Evolutionary conservation across 208 protist species (phyloP).

Genomic region (Blastocrithidia nonstop): DNA sequence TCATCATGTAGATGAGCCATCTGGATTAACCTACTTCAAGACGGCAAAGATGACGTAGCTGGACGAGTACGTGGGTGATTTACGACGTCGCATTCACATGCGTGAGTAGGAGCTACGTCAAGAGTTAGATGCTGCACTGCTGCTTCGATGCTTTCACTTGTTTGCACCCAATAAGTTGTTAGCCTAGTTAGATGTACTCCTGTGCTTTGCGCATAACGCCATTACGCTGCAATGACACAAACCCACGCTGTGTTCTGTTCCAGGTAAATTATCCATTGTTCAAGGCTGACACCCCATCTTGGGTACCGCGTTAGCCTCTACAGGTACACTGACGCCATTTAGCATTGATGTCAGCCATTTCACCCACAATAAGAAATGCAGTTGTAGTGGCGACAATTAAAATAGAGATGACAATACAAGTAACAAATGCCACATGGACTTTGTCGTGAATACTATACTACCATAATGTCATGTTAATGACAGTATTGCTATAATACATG

Average conservation of each 20-base stretch:
- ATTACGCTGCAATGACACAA: slow-evolving; percentile 48
- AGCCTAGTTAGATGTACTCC: slow-evolving; percentile 64
- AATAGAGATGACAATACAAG: too few species aligned
- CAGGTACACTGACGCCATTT: too few species aligned
- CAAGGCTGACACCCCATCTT: slow-evolving; percentile 64
- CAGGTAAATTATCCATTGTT: slow-evolving; percentile 32
- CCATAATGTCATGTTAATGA: too few species aligned
- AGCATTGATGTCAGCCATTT: too few species aligned
- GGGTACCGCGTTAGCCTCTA: slow-evolving; percentile 11
- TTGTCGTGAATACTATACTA: too few species aligned
- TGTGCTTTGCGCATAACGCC: slow-evolving; percentile 46
- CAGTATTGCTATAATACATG: slow-evolving; percentile 33
- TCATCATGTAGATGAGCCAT: too few species aligned
- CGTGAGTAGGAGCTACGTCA: slow-evolving; percentile 47
- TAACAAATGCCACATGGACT: too few species aligned
- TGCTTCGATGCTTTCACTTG: slow-evolving; percentile 41
- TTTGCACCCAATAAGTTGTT: slow-evolving; percentile 25
- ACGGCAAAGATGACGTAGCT: slow-evolving; percentile 32
- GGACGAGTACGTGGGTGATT: slow-evolving; percentile 56
- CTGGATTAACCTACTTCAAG: too few species aligned
- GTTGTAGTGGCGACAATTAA: too few species aligned
- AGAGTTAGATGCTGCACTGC: slow-evolving; percentile 35
- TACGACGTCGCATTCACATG: slow-evolving; percentile 34
- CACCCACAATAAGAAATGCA: too few species aligned
- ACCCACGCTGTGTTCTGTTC: slow-evolving; percentile 12